phyloP scores from a whole-genome alignment of 768 basidiomycete genomes.

The Boletus subparvulus region DNA sequence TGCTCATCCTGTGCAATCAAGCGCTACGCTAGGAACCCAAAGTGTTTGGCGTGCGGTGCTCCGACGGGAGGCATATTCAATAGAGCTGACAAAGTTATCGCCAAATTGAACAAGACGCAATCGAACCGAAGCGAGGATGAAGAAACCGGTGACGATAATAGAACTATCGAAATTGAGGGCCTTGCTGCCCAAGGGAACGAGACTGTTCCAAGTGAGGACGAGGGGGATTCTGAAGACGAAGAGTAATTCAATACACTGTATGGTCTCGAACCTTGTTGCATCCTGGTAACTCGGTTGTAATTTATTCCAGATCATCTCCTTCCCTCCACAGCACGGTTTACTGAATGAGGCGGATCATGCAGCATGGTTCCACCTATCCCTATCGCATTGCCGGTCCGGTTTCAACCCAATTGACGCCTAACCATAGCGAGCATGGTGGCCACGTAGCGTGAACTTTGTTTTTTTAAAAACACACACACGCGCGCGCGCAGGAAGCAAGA shows the following conservation, averaged over 20 bases:
- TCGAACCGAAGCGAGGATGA: slow-evolving; percentile 51
- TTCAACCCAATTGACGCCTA: background rate
- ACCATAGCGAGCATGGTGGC: slow-evolving; percentile 4
- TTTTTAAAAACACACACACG: no score
- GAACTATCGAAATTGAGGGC: slow-evolving; percentile 60
- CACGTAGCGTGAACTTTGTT: slow-evolving; percentile 3
- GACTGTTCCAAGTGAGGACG: slow-evolving; percentile 28
- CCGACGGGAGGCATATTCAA: slow-evolving; percentile 97
- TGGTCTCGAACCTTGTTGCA: slow-evolving; percentile 34
- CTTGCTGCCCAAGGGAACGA: slow-evolving; percentile 35
- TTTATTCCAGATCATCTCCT: slow-evolving; percentile 17
- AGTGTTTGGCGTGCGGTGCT: slow-evolving; percentile 91
- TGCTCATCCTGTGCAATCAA: slow-evolving; percentile 95
- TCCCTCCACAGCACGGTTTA: slow-evolving; percentile 20
- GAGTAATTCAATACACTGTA: slow-evolving; percentile 25
- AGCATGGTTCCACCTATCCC: slow-evolving; percentile 1
- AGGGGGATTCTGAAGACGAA: slow-evolving; percentile 32
- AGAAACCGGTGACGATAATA: slow-evolving; percentile 40
- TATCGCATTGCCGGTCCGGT: slow-evolving; percentile 7
- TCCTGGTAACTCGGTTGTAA: slow-evolving; percentile 28
- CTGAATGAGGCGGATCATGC: slow-evolving; percentile 17
- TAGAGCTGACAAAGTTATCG: slow-evolving; percentile 88
- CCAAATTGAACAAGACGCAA: slow-evolving; percentile 76
- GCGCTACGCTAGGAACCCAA: slow-evolving; percentile 90
- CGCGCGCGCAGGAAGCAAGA: background rate